Evolutionary conservation across 306 rosid genomes (phyloP), one percentile per base, ranked within the genome.

Genomic region (Luffa aegyptiaca): DNA sequence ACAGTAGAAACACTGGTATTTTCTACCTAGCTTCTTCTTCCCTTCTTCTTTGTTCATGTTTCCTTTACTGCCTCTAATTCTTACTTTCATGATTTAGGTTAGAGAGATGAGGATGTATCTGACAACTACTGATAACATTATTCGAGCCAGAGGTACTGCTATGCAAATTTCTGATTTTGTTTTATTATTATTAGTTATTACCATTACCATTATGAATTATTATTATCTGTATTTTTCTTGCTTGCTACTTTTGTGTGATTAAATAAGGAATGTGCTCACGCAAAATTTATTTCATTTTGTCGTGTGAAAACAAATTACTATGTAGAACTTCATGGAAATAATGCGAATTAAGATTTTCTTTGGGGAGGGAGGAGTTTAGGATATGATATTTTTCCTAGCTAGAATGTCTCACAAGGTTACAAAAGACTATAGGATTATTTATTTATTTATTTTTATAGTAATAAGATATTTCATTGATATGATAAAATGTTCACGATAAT

Each of bases 21-120:
- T 6, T 82, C 72, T 77, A n/a, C 69, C 20, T 79, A 21, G 35
- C 33, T 79, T 81, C 31, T 17, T 37, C 5, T 3, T 35, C 53
- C 1, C 39, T n/a, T 11, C 21, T 45, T 18, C 9, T 65, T 12
- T 55, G 17, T 66, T 46, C 51, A 13, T 10, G 68, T 55, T 46
- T 57, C 4, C 0, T 17, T 26, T 35, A 35, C 26, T 51, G 71
- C 79, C 45, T 59, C 51, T 41, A 56, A 79, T 65, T 52, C 10
- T 65, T 77, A 72, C 62, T 78, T 75, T 79, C 51, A 35, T 46
- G 59, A 68, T 79, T 63, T 66, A 95, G 99, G 92, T 95, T 66
- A 82, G 81, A 77, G 96, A 93, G 85, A 84, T 95, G 97, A 86
- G 78, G 53, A 84, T 95, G 97, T 92, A 93, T 83, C 87, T 92